phyloP scores from a whole-genome alignment of 2,329 filamentous ascomycete genomes.

The Nakataea oryzae region DNA sequence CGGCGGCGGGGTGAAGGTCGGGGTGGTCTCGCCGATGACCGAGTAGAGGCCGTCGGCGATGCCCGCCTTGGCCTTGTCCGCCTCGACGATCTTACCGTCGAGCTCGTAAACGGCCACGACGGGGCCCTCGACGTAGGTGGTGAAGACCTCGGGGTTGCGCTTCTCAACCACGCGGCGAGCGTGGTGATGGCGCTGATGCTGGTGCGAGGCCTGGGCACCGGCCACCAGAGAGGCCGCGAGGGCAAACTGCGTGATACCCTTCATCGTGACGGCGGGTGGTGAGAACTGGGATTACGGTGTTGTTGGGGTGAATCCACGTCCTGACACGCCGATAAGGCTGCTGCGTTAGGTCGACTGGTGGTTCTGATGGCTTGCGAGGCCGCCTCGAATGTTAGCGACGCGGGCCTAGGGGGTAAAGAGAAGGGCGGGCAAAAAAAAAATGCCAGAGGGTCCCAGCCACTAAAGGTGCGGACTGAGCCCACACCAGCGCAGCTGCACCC shows the following conservation, averaged over 20 bases:
- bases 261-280: constrained; percentile 28
- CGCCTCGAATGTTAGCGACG: neutral
- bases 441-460: neutral
- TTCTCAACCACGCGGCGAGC: constrained; percentile 42
- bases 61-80: constrained; percentile 58
- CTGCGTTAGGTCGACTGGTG: neutral
- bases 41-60: constrained; percentile 62
- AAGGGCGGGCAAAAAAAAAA: too few species aligned
- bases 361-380: neutral
- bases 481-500: neutral
- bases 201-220: constrained; percentile 43
- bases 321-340: constrained; percentile 3
- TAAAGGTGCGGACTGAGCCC: neutral
- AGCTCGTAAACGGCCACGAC: constrained; percentile 59
- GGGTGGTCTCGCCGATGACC: constrained; percentile 47
- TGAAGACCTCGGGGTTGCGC: constrained; percentile 29
- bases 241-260: constrained; percentile 36
- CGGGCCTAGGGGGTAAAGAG: too few species aligned
- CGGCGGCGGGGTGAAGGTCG: constrained; percentile 37
- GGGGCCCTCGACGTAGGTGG: constrained; percentile 45
- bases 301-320: constrained; percentile 10
- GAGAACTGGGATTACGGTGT: constrained; percentile 3
- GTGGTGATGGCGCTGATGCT: constrained; percentile 49
- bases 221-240: constrained; percentile 41
- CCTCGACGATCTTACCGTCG: constrained; percentile 50